Evolutionary conservation across 2,329 filamentous ascomycete species (phyloP), one percentile per base, ranked within the genome.

Genomic region (Penicillium capsulatum): DNA sequence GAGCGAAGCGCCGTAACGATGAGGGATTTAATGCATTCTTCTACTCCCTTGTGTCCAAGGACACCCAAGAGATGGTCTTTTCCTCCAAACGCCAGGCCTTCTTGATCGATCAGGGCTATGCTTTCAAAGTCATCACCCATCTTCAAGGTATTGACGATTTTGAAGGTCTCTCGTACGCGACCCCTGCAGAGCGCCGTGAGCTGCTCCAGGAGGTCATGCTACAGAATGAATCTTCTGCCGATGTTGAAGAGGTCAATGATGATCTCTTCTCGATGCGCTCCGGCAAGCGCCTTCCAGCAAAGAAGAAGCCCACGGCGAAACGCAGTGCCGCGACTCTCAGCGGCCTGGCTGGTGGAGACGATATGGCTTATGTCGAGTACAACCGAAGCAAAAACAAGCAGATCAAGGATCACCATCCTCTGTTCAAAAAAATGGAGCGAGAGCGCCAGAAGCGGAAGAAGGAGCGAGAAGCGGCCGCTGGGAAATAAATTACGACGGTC

Each of bases 1-100:
- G 92, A 67, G 92, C 92, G 10, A 98, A 98, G 69, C 81, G 92
- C 13, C 79, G 92, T 61, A 97, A 96, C 55, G 92, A 98, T 54
- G 92, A 97, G 64, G 92, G 92, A 6, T 98, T 98, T 67, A 98
- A 98, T 60, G 92, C 92, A 0, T 98, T 97, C 66, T 98, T 98
- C 72, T 98, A 98, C 69, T 94, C 88, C 0, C 77, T 98, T 1
- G 92, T 98, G 3, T 94, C 87, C 4, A 97, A 97, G 64, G 92
- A 98, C 61, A 98, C 92, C 0, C 84, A 90, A 46, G 92, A 98
- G 64, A 97, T 98, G 91, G 92, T 83, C 61, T 98, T 95, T 65
- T 96, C 91, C 0, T 90, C 89, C 3, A 97, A 96, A 66, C 80
- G 92, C 7, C 92, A 98, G 66, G 91, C 92, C 1, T 98, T 98